Conservation (phyloP, 305 asterid genomes). For the Fraxinus paxiana region DNA sequence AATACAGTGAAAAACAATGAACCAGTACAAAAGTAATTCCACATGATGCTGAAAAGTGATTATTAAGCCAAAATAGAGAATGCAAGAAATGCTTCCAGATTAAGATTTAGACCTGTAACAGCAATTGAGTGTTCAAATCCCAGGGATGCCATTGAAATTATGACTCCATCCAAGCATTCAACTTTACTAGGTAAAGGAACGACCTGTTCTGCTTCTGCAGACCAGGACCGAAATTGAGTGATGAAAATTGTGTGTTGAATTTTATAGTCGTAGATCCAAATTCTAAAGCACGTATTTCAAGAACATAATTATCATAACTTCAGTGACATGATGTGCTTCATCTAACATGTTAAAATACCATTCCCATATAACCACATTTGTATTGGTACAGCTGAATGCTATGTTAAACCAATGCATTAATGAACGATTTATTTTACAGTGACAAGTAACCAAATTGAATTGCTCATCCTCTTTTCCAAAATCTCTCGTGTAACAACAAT, state of each 20-base stretch:
- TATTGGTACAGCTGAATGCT: not conserved
- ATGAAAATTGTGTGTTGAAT: not conserved
- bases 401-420: not conserved
- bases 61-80: not conserved
- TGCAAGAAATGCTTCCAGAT: constrained; percentile 7
- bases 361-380: not conserved
- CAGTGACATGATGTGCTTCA: not conserved
- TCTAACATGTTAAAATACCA: not conserved
- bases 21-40: constrained; percentile 12
- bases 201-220: constrained; percentile 68
- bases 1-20: constrained; percentile 13
- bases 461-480: not conserved
- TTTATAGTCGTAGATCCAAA: not conserved
- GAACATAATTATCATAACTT: not conserved
- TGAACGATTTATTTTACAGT: not conserved
- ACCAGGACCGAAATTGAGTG: constrained; percentile 21
- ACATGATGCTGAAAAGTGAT: not conserved
- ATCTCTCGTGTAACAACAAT: not conserved
- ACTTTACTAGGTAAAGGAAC: constrained; percentile 67
- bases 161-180: constrained; percentile 64
- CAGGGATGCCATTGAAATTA: constrained; percentile 53
- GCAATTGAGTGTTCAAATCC: constrained; percentile 94
- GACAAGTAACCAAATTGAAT: not conserved
- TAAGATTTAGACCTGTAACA: constrained; percentile 61
- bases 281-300: not conserved